Base-by-base conservation (phyloP, 495 filamentous ascomycete species). In the Lepidopterella palustris region DNA sequence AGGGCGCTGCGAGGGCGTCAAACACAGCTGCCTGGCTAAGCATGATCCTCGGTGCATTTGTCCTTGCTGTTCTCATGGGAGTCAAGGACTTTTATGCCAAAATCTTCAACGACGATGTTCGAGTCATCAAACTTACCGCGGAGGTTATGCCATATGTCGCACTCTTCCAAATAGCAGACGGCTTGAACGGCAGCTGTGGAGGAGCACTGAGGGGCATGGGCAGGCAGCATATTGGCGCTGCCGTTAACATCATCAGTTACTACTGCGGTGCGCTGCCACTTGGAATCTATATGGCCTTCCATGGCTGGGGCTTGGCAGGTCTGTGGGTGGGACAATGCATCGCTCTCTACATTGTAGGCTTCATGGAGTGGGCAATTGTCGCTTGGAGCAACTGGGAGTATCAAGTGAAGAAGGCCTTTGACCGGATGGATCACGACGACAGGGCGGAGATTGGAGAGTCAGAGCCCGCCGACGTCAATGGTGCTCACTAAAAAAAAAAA, bases 131-230 rank as follows among this genome's bases (percentile, higher is more conserved):
- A 3, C 78, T 96, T 2, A 92, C 89, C 0, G 84, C 88, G 2
- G 81, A 91, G 29, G 88, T 96, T 40, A 83, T 96, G 74, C 91
- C 89, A 21, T 91, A 81, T 64, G 90, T 96, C 10, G 91, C 91
- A 2, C 77, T 95, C n/a, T 96, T 96, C 77, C 91, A 96, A 75
- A 90, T 96, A 57, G 89, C 91, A 0, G 91, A 96, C 71, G 91
- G 90, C 2, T 71, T 95, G 56, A 93, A 92, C 72, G 89, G 87
- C 0, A 86, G 82, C 59, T 96, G 91, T 68, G 90, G 91, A 9
- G 91, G 91, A 5, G 83, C 82, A 57, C 74, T 96, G 10, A 72
- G 91, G 51, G 91, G 91, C 0, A 92, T 90, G 88, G 91, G 91
- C 13, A 76, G 88, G 35, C 91, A 96, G 72, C 91, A 95, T 78